Base-by-base conservation (phyloP, 1,284 basidiomycete species). In the Cryptococcus amylolentus region DNA sequence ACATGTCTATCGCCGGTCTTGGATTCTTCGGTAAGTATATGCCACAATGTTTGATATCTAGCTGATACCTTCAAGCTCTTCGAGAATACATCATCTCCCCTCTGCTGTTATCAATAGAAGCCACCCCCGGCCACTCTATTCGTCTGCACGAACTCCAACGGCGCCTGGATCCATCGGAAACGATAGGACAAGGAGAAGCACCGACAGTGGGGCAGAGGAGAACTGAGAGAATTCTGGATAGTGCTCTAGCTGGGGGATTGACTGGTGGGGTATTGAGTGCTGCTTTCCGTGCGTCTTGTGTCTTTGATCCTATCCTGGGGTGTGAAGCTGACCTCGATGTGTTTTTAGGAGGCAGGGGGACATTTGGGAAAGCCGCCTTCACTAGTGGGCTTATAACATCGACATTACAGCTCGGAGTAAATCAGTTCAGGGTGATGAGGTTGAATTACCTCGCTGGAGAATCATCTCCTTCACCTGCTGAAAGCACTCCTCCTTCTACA, bases 41-140 rank as follows among this genome's bases (percentile, higher is more conserved):
- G 20, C 9, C 20, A 38, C 9, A 41, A 41, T 14, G n/a, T 20
- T 37, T 7, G 23, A 27, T 12, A 49, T 20, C 14, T 37, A 38
- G 23, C 28, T 51, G 5, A 46, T 23, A 12, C 18, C 9, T 27
- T 23, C 40, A 50, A 73, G 72, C 67, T 28, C 52, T 73, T 14
- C 51, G 76, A 56, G 76, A 77, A 65, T 77, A 77, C 60, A 27
- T 75, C 54, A 62, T 77, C 38, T 72, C 75, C 4, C 76, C 76
- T 0, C 40, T 69, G 2, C 62, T 76, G 16, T 51, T 68, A 7
- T 55, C 62, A 1, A 23, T 59, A 3, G 54, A 65, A n/a, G 51
- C 56, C 5, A 67, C 64, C 8, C 43, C 58, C 14, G 62, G 54
- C 3, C 69, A 74, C 49, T 52, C 52, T 20, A 54, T 48, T 20